A percentile compares a stretch with the other conserved stretches of the same genome.
phyloP scores from a whole-genome alignment of 2,329 filamentous ascomycete genomes.

The Colletotrichum falcatum region DNA sequence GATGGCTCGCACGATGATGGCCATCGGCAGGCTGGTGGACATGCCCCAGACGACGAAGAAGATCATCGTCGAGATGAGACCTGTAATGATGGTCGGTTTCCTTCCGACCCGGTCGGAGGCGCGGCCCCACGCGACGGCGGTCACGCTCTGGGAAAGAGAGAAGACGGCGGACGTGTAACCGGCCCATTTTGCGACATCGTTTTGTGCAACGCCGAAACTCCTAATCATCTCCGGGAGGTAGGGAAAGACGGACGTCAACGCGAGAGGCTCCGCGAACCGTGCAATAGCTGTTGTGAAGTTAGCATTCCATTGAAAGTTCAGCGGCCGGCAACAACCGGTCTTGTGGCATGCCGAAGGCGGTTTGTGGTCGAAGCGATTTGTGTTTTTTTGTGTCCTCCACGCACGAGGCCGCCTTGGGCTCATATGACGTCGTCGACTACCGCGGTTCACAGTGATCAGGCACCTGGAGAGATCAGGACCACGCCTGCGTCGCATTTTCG shows the following conservation, averaged over 20 bases:
- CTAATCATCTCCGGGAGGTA: conserved; percentile 85
- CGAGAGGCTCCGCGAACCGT: conserved; percentile 80
- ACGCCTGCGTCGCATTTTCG: conserved; percentile 32
- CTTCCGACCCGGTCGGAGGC: conserved; percentile 83
- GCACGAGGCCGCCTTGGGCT: conserved; percentile 26
- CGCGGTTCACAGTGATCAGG: conserved; percentile 39
- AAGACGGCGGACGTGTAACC: conserved; percentile 79
- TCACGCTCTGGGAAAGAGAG: conserved; percentile 77
- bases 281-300: conserved; percentile 70
- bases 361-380: no score
- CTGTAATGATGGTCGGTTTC: conserved; percentile 83
- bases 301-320: conserved; percentile 1
- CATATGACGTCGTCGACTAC: conserved; percentile 9
- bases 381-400: neutral
- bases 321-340: neutral
- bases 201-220: conserved; percentile 77
- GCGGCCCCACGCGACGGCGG: conserved; percentile 80
- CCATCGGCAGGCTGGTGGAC: conserved; percentile 82
- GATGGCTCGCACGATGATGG: conserved; percentile 81
- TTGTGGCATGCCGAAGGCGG: neutral
- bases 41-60: conserved; percentile 87
- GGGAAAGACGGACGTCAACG: conserved; percentile 79
- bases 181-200: conserved; percentile 84
- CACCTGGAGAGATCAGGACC: conserved; percentile 38
- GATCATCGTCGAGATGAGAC: conserved; percentile 82